Conservation (phyloP, 2,329 filamentous ascomycete genomes). For the Xylaria sp. region DNA sequence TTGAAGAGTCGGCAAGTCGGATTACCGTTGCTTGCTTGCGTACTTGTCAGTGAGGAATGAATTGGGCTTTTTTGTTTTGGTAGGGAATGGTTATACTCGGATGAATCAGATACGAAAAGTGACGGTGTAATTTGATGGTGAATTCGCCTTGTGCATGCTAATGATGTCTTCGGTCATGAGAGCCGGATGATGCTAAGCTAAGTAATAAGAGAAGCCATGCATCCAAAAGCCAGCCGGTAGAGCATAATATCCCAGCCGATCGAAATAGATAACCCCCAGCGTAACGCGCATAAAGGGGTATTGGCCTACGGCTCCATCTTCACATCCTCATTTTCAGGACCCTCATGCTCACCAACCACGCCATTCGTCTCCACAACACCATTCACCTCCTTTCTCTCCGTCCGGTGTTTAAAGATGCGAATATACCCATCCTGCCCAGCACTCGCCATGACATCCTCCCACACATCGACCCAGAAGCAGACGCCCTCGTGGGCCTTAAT, state of each 20-base stretch:
- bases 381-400: slow-evolving; percentile 5
- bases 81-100: no score
- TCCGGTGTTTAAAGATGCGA: slow-evolving; percentile 41
- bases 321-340: slow-evolving; percentile 39
- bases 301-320: slow-evolving; percentile 33
- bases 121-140: no score
- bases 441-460: slow-evolving; percentile 52
- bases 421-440: slow-evolving; percentile 52
- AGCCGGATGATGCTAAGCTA: not conserved
- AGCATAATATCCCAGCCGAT: not conserved
- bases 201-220: not conserved
- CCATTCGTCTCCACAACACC: slow-evolving; percentile 12
- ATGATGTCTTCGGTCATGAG: not conserved
- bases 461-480: slow-evolving; percentile 61
- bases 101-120: no score
- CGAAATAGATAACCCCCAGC: no score
- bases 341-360: slow-evolving; percentile 35
- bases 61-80: no score
- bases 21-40: not conserved
- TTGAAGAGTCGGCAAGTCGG: not conserved
- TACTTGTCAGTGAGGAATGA: no score
- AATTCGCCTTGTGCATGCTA: no score
- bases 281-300: not conserved
- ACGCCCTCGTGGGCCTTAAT: slow-evolving; percentile 49
- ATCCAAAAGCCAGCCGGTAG: not conserved